These are phyloP conservation scores for Melaleuca alternifolia DNA, from an alignment of 345 rosid genomes.

Conservation along the genomic window DNA sequence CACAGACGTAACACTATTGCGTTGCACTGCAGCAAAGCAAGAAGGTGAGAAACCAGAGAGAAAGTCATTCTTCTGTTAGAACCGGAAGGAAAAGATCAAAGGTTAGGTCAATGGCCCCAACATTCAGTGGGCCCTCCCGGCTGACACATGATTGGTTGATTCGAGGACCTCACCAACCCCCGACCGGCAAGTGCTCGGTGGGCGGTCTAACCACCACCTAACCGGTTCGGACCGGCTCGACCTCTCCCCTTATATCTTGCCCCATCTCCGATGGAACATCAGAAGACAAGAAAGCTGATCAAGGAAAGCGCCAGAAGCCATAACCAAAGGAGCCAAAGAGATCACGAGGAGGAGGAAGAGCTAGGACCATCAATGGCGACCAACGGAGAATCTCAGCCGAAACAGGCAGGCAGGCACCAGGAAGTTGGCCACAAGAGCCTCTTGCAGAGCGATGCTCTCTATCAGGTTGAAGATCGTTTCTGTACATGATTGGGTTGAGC, in stretches of 20 bases:
- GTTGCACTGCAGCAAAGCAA: too few species aligned
- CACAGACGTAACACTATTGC: too few species aligned
- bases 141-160: not conserved
- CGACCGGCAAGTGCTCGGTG: constrained; percentile 7
- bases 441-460: constrained; percentile 84
- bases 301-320: not conserved
- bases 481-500: not conserved
- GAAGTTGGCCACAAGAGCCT: constrained; percentile 98
- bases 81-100: not conserved
- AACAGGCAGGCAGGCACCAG: constrained; percentile 50
- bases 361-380: constrained; percentile 26
- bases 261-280: not conserved
- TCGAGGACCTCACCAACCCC: constrained; percentile 21
- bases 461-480: constrained; percentile 43
- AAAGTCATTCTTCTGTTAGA: not conserved
- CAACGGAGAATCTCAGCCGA: constrained; percentile 46
- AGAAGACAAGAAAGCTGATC: not conserved
- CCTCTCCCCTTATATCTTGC: not conserved
- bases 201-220: constrained; percentile 8
- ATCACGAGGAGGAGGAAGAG: not conserved
- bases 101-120: not conserved
- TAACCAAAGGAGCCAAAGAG: not conserved
- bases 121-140: not conserved
- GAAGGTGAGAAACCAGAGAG: too few species aligned
- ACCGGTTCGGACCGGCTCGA: constrained; percentile 13